A percentile compares a stretch with the other conserved stretches of the same genome.
phyloP scores from a whole-genome alignment of 225 moss, liverwort and hornwort species.

The Lunularia cruciata region DNA sequence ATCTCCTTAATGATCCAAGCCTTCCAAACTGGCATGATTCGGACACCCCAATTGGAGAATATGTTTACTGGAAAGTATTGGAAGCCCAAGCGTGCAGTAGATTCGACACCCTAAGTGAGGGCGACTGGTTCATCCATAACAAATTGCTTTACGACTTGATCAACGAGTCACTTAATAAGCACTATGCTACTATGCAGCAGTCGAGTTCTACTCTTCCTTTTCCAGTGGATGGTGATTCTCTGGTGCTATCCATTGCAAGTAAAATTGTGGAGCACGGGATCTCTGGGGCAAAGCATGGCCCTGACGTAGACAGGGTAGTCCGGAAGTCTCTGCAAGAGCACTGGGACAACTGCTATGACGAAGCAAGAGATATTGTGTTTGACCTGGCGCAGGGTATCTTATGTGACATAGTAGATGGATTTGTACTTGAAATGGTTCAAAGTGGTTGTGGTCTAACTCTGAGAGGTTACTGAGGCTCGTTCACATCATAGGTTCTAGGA shows the following conservation, averaged over 20 bases:
- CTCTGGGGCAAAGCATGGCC: slow-evolving; percentile 10
- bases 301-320: slow-evolving; percentile 35
- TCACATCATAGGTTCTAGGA: too few relatives aligned
- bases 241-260: slow-evolving; percentile 29
- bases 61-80: slow-evolving; percentile 9
- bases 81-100: slow-evolving; percentile 13
- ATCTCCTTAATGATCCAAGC: slow-evolving; percentile 28
- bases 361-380: slow-evolving; percentile 22
- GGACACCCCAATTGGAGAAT: slow-evolving; percentile 27
- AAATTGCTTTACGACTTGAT: slow-evolving; percentile 29
- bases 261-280: slow-evolving; percentile 25
- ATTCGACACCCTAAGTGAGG: neutral
- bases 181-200: slow-evolving; percentile 9
- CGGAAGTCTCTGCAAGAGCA: slow-evolving; percentile 29
- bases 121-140: slow-evolving; percentile 7
- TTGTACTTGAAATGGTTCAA: slow-evolving; percentile 32
- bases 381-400: slow-evolving; percentile 37
- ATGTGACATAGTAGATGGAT: slow-evolving; percentile 34
- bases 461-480: too few relatives aligned
- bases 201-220: slow-evolving; percentile 10
- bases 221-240: slow-evolving; percentile 10
- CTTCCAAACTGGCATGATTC: slow-evolving; percentile 33
- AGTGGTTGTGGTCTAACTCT: too few relatives aligned
- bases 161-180: slow-evolving; percentile 29
- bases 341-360: slow-evolving; percentile 36